phyloP scores from a whole-genome alignment of 108 stramenopile genomes.

The Stephanodiscus minutulus region DNA sequence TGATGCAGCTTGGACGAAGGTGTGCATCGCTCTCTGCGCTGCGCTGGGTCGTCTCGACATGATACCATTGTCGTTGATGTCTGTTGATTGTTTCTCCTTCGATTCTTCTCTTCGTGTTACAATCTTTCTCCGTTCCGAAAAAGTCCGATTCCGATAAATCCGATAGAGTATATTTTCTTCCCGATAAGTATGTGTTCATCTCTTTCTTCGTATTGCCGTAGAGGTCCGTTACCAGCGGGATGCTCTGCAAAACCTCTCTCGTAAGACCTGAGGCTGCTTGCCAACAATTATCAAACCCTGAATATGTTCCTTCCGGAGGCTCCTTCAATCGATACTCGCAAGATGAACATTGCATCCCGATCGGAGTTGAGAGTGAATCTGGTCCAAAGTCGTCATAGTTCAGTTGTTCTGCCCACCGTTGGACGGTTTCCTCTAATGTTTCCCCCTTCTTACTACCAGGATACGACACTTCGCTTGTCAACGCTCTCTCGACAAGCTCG shows the following conservation, averaged over 20 bases:
- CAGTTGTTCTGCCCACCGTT: conserved; percentile 40
- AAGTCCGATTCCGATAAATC: conserved; percentile 45
- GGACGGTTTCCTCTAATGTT: conserved; percentile 23
- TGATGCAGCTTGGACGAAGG: conserved; percentile 15
- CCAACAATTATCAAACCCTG: conserved; percentile 57
- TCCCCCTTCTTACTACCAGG: conserved; percentile 46
- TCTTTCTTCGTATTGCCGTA: conserved; percentile 25
- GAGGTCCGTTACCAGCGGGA: conserved; percentile 30
- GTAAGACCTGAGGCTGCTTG: conserved; percentile 33
- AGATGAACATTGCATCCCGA: conserved; percentile 51
- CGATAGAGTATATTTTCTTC: conserved; percentile 36
- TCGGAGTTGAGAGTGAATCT: conserved; percentile 21
- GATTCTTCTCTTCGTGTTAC: conserved; percentile 11
- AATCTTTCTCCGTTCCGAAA: conserved; percentile 11
- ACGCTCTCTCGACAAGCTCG: conserved; percentile 43
- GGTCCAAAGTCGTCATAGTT: conserved; percentile 19
- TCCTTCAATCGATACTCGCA: conserved; percentile 52
- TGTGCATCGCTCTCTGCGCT: conserved; percentile 5
- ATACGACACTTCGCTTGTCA: conserved; percentile 33
- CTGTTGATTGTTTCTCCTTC: conserved; percentile 20
- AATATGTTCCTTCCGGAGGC: conserved; percentile 3
- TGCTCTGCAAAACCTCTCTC: conserved; percentile 11
- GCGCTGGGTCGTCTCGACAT: conserved; percentile 37
- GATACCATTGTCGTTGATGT: conserved; percentile 42
- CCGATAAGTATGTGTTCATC: conserved; percentile 13